phyloP scores from a whole-genome alignment of 331 rosid genomes.

The Dryas integrifolia region DNA sequence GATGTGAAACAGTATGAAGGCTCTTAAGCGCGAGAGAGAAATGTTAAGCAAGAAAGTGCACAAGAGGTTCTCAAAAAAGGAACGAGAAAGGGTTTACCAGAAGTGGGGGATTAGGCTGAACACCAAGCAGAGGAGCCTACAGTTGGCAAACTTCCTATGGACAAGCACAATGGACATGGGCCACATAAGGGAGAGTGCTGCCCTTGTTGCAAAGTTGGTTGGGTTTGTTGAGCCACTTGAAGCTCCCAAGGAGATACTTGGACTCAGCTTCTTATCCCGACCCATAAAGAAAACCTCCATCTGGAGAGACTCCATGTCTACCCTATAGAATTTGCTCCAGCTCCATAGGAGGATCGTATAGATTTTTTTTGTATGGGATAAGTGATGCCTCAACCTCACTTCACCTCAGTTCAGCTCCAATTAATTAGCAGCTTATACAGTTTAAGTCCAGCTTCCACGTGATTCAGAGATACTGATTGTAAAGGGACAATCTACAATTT shows the following conservation, averaged over 20 bases:
- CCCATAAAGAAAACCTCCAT: conserved; percentile 23
- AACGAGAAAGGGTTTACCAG: conserved; percentile 54
- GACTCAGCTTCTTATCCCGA: conserved; percentile 52
- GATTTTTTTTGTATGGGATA: neutral
- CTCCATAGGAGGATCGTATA: neutral
- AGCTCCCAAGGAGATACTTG: conserved; percentile 54
- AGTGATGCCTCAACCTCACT: neutral
- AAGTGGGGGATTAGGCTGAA: conserved; percentile 65
- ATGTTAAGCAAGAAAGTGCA: conserved; percentile 71
- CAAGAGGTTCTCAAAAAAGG: conserved; percentile 54
- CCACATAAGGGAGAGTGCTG: conserved; percentile 65
- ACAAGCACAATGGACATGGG: conserved; percentile 47
- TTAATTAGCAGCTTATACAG: too few relatives aligned
- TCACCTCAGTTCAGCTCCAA: neutral
- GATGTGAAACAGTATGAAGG: conserved; percentile 41
- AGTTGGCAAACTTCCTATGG: conserved; percentile 62
- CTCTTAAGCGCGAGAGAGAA: conserved; percentile 69
- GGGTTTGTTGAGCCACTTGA: conserved; percentile 50
- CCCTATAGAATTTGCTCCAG: conserved; percentile 17
- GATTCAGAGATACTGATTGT: conserved; percentile 2
- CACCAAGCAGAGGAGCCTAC: conserved; percentile 66
- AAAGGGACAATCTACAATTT: neutral
- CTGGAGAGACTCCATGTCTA: conserved; percentile 49
- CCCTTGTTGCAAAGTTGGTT: conserved; percentile 67
- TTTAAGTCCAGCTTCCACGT: too few relatives aligned